Percentiles rank a stretch among this genome's conserved stretches.
Evolutionary conservation across 2,329 filamentous ascomycete species (phyloP).

Genomic region (Gliomastix tumulicola): DNA sequence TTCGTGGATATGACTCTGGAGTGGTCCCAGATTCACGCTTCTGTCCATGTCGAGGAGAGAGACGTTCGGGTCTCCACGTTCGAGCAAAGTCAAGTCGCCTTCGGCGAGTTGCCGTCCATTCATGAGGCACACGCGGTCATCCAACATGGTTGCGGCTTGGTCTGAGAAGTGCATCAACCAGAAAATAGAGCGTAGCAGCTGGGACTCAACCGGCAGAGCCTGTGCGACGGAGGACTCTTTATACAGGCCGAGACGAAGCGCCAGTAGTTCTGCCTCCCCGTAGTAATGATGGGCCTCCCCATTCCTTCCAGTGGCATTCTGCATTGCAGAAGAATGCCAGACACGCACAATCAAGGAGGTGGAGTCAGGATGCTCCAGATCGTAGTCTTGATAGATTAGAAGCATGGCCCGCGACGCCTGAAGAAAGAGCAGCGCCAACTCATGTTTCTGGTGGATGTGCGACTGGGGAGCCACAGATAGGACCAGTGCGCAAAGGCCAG

Average conservation of each 20-base stretch:
- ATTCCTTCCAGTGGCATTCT: slow-evolving; percentile 5
- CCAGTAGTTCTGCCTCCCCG: slow-evolving; percentile 3
- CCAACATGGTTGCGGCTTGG: slow-evolving; percentile 1
- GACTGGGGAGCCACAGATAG: neutral
- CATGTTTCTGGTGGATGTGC: neutral
- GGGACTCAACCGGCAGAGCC: slow-evolving; percentile 1
- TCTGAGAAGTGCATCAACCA: slow-evolving; percentile 6
- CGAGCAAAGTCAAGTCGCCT: neutral
- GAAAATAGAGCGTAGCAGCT: slow-evolving; percentile 5
- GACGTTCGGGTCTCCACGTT: neutral
- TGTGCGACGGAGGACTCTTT: slow-evolving; percentile 1
- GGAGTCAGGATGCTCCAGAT: slow-evolving; percentile 5
- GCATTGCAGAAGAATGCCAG: slow-evolving; percentile 5
- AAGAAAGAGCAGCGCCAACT: slow-evolving; percentile 2
- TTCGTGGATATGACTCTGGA: slow-evolving; percentile 1
- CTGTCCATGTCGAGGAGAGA: slow-evolving; percentile 1
- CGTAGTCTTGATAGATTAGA: slow-evolving; percentile 3
- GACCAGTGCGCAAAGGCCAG: neutral
- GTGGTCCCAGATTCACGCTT: neutral
- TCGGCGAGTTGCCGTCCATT: slow-evolving; percentile 1
- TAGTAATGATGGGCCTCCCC: slow-evolving; percentile 4
- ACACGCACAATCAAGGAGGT: slow-evolving; percentile 4
- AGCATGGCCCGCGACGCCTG: slow-evolving; percentile 6
- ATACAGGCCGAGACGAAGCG: slow-evolving; percentile 3
- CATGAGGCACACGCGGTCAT: slow-evolving; percentile 1